phyloP scores from a whole-genome alignment of 176 grass and related monocot species.

The Bothriochloa decipiens region DNA sequence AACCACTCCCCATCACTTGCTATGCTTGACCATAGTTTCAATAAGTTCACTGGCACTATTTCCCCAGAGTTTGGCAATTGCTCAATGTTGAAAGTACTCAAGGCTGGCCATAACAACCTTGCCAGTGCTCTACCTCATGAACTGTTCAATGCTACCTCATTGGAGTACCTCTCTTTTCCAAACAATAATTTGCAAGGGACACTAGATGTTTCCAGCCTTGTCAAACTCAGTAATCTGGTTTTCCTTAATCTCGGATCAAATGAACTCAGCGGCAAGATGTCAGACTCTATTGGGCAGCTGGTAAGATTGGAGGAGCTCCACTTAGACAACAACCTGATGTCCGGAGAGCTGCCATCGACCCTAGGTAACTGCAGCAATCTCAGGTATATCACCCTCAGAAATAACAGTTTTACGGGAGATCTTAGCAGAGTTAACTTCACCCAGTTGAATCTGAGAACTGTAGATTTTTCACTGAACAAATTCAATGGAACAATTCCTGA shows the following conservation, averaged over 20 bases:
- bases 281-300: conserved; percentile 66
- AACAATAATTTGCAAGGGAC: conserved; percentile 56
- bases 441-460: conserved; percentile 53
- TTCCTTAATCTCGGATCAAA: conserved; percentile 57
- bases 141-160: conserved; percentile 51
- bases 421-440: conserved; percentile 64
- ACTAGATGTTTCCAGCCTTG: conserved; percentile 52
- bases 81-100: conserved; percentile 58
- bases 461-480: conserved; percentile 60
- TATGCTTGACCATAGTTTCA: conserved; percentile 53
- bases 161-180: conserved; percentile 57
- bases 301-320: conserved; percentile 50
- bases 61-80: conserved; percentile 60
- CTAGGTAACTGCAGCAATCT: conserved; percentile 67
- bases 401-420: conserved; percentile 59
- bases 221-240: conserved; percentile 46
- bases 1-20: conserved; percentile 41
- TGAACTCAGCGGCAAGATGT: conserved; percentile 42
- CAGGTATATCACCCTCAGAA: conserved; percentile 62
- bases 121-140: conserved; percentile 50
- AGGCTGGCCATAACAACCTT: conserved; percentile 60
- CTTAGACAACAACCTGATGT: conserved; percentile 59
- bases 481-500: conserved; percentile 70
- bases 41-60: conserved; percentile 58
- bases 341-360: conserved; percentile 48